Conservation (phyloP, 2,329 filamentous ascomycete genomes). For the Fusarium sp. region DNA sequence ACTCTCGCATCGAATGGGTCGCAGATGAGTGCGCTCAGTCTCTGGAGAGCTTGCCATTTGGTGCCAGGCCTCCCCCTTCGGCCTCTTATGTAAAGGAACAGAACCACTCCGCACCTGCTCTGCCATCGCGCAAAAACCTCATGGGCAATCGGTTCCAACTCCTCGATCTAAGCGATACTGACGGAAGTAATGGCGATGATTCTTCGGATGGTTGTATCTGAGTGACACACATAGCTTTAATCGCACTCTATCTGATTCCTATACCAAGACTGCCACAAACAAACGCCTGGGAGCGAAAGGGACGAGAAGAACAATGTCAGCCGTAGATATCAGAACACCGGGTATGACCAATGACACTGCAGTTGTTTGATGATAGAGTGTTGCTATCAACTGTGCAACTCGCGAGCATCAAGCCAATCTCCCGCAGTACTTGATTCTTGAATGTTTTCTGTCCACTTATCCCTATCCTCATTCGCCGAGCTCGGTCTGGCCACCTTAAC, state of each 20-base stretch:
- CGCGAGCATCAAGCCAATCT: not conserved
- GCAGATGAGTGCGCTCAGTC: slow-evolving; percentile 77
- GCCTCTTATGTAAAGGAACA: not conserved
- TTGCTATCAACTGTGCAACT: not conserved
- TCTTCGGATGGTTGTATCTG: slow-evolving; percentile 15
- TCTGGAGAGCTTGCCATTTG: slow-evolving; percentile 48
- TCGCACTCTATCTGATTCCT: not conserved
- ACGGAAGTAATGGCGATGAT: slow-evolving; percentile 42
- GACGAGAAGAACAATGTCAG: not conserved
- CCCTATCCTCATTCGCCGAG: not conserved
- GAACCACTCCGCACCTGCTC: not conserved
- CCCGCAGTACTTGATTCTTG: not conserved
- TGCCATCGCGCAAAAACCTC: slow-evolving; percentile 44
- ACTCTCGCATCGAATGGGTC: slow-evolving; percentile 76
- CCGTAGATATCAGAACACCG: not conserved
- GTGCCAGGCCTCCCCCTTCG: not conserved
- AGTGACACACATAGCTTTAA: not conserved
- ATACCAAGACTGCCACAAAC: not conserved
- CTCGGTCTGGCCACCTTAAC: not conserved
- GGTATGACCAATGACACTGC: not conserved
- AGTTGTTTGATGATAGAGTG: not conserved
- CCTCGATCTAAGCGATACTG: slow-evolving; percentile 61
- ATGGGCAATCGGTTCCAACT: slow-evolving; percentile 71
- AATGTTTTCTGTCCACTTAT: not conserved
- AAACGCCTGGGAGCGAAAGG: not conserved